These are phyloP conservation scores for Cordyceps cateniannulata DNA, from an alignment of 2,329 filamentous ascomycete species.

Conservation along the genomic window DNA sequence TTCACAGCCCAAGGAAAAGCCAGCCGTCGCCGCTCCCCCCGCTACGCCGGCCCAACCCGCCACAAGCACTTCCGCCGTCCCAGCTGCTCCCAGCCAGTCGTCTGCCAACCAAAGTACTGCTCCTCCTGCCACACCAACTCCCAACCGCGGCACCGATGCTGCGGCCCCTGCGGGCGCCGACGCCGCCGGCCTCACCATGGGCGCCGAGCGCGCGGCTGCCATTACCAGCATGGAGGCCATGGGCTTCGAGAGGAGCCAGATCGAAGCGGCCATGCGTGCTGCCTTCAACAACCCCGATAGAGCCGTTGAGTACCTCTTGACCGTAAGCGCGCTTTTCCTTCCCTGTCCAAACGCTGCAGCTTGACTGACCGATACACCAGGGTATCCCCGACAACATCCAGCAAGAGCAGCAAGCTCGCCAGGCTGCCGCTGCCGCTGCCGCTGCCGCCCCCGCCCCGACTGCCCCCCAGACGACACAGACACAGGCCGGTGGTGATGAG, in stretches of 20 bases:
- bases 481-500: slow-evolving; percentile 41
- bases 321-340: slow-evolving; percentile 44
- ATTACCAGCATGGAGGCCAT: slow-evolving; percentile 94
- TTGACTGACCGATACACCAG: slow-evolving; percentile 35
- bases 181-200: slow-evolving; percentile 67
- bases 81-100: slow-evolving; percentile 33
- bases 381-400: slow-evolving; percentile 84
- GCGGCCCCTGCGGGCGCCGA: slow-evolving; percentile 42
- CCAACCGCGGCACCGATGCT: slow-evolving; percentile 44
- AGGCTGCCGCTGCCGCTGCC: slow-evolving; percentile 36
- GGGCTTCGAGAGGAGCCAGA: slow-evolving; percentile 85
- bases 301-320: slow-evolving; percentile 92
- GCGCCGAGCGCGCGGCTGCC: slow-evolving; percentile 71
- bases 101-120: slow-evolving; percentile 39
- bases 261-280: slow-evolving; percentile 90
- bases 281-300: slow-evolving; percentile 96
- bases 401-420: slow-evolving; percentile 56
- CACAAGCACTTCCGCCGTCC: slow-evolving; percentile 56
- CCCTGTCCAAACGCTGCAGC: not conserved
- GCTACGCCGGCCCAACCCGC: slow-evolving; percentile 50
- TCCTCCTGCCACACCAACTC: slow-evolving; percentile 43
- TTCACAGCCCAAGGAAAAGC: slow-evolving; percentile 56
- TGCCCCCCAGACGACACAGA: slow-evolving; percentile 31
- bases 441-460: slow-evolving; percentile 34
- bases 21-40: slow-evolving; percentile 49